These are phyloP conservation scores for Wickerhamiella cacticola DNA, from an alignment of 805 yeast species.

Conservation along the genomic window DNA sequence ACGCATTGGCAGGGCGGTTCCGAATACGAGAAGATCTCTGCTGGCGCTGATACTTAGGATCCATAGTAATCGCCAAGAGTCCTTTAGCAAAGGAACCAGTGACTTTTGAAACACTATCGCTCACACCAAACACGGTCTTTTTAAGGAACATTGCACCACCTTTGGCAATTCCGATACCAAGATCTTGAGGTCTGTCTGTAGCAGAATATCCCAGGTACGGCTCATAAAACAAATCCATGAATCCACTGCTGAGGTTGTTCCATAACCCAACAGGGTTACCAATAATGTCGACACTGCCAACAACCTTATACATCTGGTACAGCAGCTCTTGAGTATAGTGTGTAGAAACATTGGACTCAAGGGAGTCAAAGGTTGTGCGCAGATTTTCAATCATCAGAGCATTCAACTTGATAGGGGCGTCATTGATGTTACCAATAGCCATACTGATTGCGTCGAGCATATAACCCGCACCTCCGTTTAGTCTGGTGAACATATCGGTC, in stretches of 20 bases:
- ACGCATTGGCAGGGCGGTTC: conserved; percentile 71
- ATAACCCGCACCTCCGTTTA: conserved; percentile 29
- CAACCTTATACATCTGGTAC: conserved; percentile 78
- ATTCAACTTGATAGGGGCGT: conserved; percentile 85
- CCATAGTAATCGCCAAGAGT: conserved; percentile 79
- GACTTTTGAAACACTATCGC: conserved; percentile 84
- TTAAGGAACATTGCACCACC: conserved; percentile 91
- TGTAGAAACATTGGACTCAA: conserved; percentile 56
- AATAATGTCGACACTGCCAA: conserved; percentile 91
- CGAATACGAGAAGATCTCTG: conserved; percentile 64
- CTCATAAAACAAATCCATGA: conserved; percentile 90
- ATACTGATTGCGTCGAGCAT: conserved; percentile 77
- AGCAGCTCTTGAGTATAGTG: conserved; percentile 89
- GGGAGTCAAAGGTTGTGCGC: conserved; percentile 67
- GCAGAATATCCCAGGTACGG: conserved; percentile 93
- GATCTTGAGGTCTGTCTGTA: conserved; percentile 90
- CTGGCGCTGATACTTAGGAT: conserved; percentile 67
- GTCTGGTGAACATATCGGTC: conserved; percentile 42
- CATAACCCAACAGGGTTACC: conserved; percentile 97
- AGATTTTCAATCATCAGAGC: conserved; percentile 81
- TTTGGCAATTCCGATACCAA: conserved; percentile 89
- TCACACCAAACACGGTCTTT: conserved; percentile 86
- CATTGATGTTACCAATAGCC: conserved; percentile 95
- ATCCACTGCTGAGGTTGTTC: conserved; percentile 87
- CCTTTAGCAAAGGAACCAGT: conserved; percentile 95